Evolutionary conservation across 1,284 basidiomycete species (phyloP), one percentile per base, ranked within the genome.

Genomic region (Xanthoconium separans): DNA sequence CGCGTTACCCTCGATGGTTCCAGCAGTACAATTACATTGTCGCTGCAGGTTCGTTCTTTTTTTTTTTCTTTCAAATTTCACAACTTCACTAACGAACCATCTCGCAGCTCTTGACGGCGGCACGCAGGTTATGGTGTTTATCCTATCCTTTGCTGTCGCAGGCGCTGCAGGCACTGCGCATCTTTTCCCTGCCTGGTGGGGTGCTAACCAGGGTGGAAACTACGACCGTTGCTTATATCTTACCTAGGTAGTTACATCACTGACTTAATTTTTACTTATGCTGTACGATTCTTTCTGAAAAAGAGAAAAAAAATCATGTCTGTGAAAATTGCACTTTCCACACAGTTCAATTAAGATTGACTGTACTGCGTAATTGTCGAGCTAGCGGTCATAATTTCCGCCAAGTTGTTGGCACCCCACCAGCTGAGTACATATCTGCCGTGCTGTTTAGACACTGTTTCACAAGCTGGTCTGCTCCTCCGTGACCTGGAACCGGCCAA

Each of bases 61-160:
- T 16, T 27, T 27, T 9, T n/a, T 16, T 22, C 12, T 13, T 27
- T 27, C 27, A 27, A 6, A 33, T 4, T 7, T 12, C 8, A 33
- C 3, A 10, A 3, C 11, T 2, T 9, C 30, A 33, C 13, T 27
- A 36, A 63, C 7, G 6, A 41, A 13, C 1, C 20, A 27, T 31
- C 27, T 18, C 42, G 22, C 24, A 51, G 83, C 81, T 6, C 70
- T 83, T 43, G 83, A 85, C 51, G 83, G 84, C 27, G 84, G 84
- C 9, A 77, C 81, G 6, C 80, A 88, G 65, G 78, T 87, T 40
- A 83, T 88, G 77, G 78, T 87, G 34, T 89, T 89, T 65, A 76
- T 89, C 31, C 73, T 88, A 16, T 84, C 83, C 2, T 89, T 89
- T 61, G 84, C 85, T 1, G 85, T 90, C 12, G 84, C 83, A 62